Evolutionary conservation across 192 early-diverging fungal genomes (phyloP).

Genomic region (Backusella macrospora): DNA sequence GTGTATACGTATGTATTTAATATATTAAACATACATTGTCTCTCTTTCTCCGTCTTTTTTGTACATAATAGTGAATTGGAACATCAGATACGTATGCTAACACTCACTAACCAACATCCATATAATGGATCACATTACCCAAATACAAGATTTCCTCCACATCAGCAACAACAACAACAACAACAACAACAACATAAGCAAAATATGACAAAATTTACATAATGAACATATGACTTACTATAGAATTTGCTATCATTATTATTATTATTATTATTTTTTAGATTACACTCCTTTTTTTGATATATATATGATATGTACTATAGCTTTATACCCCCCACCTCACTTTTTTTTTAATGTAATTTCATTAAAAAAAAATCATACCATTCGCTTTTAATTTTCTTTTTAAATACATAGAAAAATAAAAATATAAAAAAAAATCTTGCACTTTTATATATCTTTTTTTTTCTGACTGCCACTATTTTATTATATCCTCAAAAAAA

Average conservation of each 20-base stretch:
- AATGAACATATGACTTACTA: too few species aligned
- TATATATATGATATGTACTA: too few species aligned
- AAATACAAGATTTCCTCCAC: not conserved
- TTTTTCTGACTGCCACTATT: too few species aligned
- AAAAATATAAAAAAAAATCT: too few species aligned
- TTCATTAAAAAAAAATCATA: not conserved
- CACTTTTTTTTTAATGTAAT: not conserved
- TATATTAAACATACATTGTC: not conserved
- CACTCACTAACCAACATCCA: not conserved
- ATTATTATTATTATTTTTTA: too few species aligned
- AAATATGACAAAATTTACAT: not conserved
- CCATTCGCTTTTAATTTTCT: not conserved
- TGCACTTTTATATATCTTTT: too few species aligned
- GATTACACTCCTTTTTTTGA: too few species aligned
- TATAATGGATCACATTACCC: not conserved
- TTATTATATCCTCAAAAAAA: too few species aligned
- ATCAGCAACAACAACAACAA: too few species aligned
- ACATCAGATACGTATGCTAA: conserved; percentile 1
- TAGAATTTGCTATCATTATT: too few species aligned
- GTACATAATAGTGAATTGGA: conserved; percentile 9
- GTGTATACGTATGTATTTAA: not conserved
- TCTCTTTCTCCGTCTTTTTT: not conserved
- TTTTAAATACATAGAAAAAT: too few species aligned
- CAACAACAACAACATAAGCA: not conserved
- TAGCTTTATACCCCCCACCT: not conserved